Evolutionary conservation across 805 yeast species (phyloP).

Genomic region (Starmera pachycereana): DNA sequence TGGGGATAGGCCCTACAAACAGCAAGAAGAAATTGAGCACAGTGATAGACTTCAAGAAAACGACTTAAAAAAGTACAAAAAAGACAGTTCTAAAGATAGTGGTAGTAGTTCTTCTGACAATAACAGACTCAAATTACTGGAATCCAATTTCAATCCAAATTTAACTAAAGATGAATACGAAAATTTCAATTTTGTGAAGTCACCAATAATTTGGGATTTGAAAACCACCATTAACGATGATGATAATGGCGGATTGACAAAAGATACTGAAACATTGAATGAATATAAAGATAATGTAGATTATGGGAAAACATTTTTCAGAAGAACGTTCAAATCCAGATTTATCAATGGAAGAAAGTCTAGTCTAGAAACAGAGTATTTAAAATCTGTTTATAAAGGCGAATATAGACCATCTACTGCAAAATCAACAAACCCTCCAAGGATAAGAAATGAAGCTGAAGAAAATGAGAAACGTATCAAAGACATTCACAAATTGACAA

Average conservation of each 20-base stretch:
- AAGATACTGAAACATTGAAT: neutral
- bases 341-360: conserved; percentile 3
- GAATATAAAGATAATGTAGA: conserved; percentile 7
- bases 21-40: no score
- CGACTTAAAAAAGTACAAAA: no score
- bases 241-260: neutral
- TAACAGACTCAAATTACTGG: no score
- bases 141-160: no score
- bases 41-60: no score
- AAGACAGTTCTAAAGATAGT: no score
- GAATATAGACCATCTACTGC: conserved; percentile 24
- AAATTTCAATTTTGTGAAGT: conserved; percentile 10
- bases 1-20: no score
- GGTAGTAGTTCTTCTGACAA: no score
- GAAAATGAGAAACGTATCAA: conserved; percentile 1
- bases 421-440: conserved; percentile 7
- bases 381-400: conserved; percentile 24
- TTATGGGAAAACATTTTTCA: conserved; percentile 28
- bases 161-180: conserved; percentile 1
- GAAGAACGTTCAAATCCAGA: conserved; percentile 8
- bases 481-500: conserved; percentile 1
- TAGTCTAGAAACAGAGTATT: conserved; percentile 17
- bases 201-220: conserved; percentile 16
- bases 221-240: neutral
- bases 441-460: conserved; percentile 16